Conservation (phyloP, 2,329 filamentous ascomycete genomes). For the Trichoderma sp. region DNA sequence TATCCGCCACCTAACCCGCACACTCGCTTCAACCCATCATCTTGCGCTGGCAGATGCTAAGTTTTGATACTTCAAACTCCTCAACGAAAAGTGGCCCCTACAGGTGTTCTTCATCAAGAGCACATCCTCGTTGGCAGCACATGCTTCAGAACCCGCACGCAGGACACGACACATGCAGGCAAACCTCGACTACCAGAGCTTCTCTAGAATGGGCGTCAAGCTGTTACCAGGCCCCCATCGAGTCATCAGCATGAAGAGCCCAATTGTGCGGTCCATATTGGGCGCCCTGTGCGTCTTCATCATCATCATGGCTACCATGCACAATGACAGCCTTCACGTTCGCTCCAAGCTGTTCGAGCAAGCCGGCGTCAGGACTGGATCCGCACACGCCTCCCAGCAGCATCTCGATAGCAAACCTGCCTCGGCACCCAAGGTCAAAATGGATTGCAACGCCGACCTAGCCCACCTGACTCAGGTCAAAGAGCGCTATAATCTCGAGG, state of each 20-base stretch:
- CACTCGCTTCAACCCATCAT: background rate
- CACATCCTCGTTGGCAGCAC: background rate
- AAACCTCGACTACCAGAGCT: background rate
- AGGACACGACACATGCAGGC: background rate
- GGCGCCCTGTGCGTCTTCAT: slow-evolving; percentile 44
- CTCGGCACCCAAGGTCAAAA: slow-evolving; percentile 31
- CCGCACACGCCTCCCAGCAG: slow-evolving; percentile 30
- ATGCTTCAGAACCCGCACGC: background rate
- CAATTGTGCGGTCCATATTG: slow-evolving; percentile 45
- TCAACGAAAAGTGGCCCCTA: background rate
- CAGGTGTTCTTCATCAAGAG: background rate
- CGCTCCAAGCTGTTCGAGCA: slow-evolving; percentile 41
- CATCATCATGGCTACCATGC: slow-evolving; percentile 42
- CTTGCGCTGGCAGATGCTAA: background rate
- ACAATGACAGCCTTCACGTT: slow-evolving; percentile 42
- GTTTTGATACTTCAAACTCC: background rate
- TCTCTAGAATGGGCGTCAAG: slow-evolving; percentile 38
- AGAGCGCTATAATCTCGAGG: slow-evolving; percentile 47
- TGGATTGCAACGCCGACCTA: slow-evolving; percentile 52
- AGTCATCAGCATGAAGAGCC: slow-evolving; percentile 50
- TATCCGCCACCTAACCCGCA: background rate
- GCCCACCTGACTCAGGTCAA: slow-evolving; percentile 46
- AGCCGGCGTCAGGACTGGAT: slow-evolving; percentile 29
- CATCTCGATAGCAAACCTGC: slow-evolving; percentile 29
- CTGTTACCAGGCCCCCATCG: slow-evolving; percentile 37